phyloP scores from a whole-genome alignment of 2,329 filamentous ascomycete species.

The Lojkania enalia region DNA sequence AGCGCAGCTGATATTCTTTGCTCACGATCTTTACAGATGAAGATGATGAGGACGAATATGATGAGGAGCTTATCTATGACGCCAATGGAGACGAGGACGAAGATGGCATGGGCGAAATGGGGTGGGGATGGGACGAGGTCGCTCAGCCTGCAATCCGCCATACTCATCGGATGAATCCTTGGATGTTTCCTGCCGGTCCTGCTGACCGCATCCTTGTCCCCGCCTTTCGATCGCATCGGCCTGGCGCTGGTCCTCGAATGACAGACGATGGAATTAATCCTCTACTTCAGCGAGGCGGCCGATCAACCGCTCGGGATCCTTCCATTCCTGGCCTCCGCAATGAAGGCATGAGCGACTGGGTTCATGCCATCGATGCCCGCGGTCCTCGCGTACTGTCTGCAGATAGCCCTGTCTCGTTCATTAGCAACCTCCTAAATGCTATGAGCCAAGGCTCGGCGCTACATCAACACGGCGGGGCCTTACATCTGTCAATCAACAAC shows the following conservation, averaged over 20 bases:
- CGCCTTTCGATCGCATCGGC: conserved; percentile 57
- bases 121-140: conserved; percentile 55
- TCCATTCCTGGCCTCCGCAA: conserved; percentile 22
- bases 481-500: conserved; percentile 58
- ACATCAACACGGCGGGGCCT: conserved; percentile 47
- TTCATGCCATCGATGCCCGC: conserved; percentile 55
- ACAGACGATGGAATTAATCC: conserved; percentile 86
- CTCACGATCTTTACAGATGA: conserved; percentile 46
- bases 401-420: conserved; percentile 58
- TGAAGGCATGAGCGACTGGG: conserved; percentile 56
- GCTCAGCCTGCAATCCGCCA: conserved; percentile 53
- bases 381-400: conserved; percentile 50
- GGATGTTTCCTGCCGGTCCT: conserved; percentile 62
- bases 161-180: conserved; percentile 57
- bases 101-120: conserved; percentile 45
- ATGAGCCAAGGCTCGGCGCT: conserved; percentile 50
- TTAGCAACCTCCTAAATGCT: conserved; percentile 61
- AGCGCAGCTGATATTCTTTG: neutral
- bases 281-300: conserved; percentile 69
- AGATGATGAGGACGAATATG: conserved; percentile 70
- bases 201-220: conserved; percentile 47
- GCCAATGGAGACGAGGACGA: conserved; percentile 55
- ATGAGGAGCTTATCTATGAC: conserved; percentile 64
- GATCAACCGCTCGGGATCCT: conserved; percentile 33
- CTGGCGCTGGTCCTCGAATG: conserved; percentile 57